Conservation (phyloP, 192 early-diverging fungal genomes). For the Backusella westeae region DNA sequence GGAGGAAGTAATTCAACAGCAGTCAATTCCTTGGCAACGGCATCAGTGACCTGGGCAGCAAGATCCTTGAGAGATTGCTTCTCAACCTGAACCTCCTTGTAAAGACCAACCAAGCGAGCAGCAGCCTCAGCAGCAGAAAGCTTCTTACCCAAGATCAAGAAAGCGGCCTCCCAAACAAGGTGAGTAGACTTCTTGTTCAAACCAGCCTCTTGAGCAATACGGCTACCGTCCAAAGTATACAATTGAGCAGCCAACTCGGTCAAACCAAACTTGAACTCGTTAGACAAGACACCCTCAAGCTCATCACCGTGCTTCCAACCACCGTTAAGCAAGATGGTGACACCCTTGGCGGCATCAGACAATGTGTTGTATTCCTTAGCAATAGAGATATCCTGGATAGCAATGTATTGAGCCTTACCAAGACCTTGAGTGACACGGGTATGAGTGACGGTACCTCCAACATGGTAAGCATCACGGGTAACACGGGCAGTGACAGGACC, state of each 20-base stretch:
- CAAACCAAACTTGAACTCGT: conserved; percentile 56
- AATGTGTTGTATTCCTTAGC: conserved; percentile 62
- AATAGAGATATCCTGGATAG: conserved; percentile 60
- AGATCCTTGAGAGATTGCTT: conserved; percentile 18
- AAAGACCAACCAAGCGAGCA: conserved; percentile 23
- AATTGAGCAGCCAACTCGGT: conserved; percentile 52
- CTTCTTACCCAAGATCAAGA: conserved; percentile 46
- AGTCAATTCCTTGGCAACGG: conserved; percentile 27
- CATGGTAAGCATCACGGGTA: conserved; percentile 52
- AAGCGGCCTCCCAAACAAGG: conserved; percentile 57
- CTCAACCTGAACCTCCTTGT: conserved; percentile 17
- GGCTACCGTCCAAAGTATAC: conserved; percentile 60
- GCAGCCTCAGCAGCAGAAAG: conserved; percentile 18
- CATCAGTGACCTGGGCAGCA: conserved; percentile 8
- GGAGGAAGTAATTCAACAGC: conserved; percentile 39
- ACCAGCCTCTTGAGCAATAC: conserved; percentile 58
- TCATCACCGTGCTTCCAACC: conserved; percentile 64
- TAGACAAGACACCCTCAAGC: conserved; percentile 63
- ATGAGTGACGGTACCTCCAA: conserved; percentile 52
- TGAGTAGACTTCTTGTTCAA: conserved; percentile 50
- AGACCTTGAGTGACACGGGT: conserved; percentile 49
- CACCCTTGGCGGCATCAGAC: conserved; percentile 44
- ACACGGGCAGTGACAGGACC: conserved; percentile 40
- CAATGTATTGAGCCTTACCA: conserved; percentile 46
- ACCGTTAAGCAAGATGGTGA: conserved; percentile 64